Percentiles rank a stretch among this genome's conserved stretches.
These are phyloP conservation scores for Peronospora belbahrii DNA, from an alignment of 352 stramenopile genomes.

Conservation along the genomic window DNA sequence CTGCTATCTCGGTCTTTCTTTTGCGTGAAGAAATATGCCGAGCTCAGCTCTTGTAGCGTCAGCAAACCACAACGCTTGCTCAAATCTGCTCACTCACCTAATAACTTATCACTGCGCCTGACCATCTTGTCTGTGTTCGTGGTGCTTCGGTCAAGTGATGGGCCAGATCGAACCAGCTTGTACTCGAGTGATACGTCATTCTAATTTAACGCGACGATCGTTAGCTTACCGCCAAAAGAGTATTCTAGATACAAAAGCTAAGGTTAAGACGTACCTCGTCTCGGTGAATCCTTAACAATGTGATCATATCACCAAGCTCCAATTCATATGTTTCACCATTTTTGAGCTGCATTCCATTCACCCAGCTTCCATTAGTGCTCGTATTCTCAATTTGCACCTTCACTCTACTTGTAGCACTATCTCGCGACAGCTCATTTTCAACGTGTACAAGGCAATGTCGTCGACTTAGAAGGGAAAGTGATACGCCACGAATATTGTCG, in stretches of 20 bases:
- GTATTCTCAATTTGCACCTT: slow-evolving; percentile 60
- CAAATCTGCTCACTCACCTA: slow-evolving; percentile 11
- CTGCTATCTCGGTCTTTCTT: slow-evolving; percentile 7
- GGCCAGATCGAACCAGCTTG: slow-evolving; percentile 22
- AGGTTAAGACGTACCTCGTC: slow-evolving; percentile 30
- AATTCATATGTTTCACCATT: slow-evolving; percentile 35
- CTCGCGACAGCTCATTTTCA: slow-evolving; percentile 17
- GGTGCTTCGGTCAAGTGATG: slow-evolving; percentile 2
- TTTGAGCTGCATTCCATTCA: slow-evolving; percentile 52
- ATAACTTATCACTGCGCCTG: slow-evolving; percentile 26
- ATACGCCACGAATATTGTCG: slow-evolving; percentile 45
- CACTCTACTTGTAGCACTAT: slow-evolving; percentile 24
- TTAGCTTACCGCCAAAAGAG: not conserved
- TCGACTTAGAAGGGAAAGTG: slow-evolving; percentile 51
- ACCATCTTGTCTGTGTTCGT: slow-evolving; percentile 25
- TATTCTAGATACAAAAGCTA: not conserved
- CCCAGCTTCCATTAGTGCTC: slow-evolving; percentile 58
- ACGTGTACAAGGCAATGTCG: slow-evolving; percentile 62
- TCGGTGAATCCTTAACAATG: slow-evolving; percentile 41
- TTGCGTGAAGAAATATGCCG: not conserved
- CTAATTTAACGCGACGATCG: slow-evolving; percentile 13
- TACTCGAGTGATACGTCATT: slow-evolving; percentile 41
- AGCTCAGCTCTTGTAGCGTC: slow-evolving; percentile 10
- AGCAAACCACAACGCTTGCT: slow-evolving; percentile 15
- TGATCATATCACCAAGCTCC: slow-evolving; percentile 49